Percentiles rank a stretch among this genome's conserved stretches.
Evolutionary conservation across 768 basidiomycete species (phyloP).

Genomic region (Mrakia hoshinonis): DNA sequence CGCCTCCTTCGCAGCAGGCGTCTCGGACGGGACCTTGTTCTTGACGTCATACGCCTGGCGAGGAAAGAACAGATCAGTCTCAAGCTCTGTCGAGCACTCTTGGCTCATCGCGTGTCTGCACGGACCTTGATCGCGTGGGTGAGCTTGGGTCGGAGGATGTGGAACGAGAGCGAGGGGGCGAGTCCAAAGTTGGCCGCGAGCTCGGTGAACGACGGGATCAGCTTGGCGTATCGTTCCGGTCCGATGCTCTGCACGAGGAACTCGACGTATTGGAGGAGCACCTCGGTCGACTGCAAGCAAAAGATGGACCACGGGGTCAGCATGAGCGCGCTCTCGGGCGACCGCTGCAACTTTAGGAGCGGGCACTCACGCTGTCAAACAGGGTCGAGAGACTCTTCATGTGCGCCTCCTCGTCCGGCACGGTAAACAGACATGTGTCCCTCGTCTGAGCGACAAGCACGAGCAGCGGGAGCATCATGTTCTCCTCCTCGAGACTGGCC

Average conservation of each 20-base stretch:
- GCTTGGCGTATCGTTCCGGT: slow-evolving; percentile 61
- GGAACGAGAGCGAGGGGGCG: slow-evolving; percentile 81
- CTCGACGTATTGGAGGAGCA: slow-evolving; percentile 84
- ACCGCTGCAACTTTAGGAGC: not conserved
- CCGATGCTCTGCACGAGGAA: slow-evolving; percentile 66
- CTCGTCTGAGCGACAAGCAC: slow-evolving; percentile 87
- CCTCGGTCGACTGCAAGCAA: slow-evolving; percentile 44
- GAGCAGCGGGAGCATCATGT: slow-evolving; percentile 75
- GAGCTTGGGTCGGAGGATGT: slow-evolving; percentile 65
- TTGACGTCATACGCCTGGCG: slow-evolving; percentile 9
- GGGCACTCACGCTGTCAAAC: slow-evolving; percentile 69
- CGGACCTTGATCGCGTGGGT: slow-evolving; percentile 31
- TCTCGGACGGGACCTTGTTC: slow-evolving; percentile 6
- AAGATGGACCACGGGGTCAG: not conserved
- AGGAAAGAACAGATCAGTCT: not conserved
- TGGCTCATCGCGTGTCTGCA: not conserved
- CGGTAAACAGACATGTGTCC: slow-evolving; percentile 69
- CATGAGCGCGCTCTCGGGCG: no score
- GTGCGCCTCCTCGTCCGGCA: slow-evolving; percentile 52
- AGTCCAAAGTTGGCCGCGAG: slow-evolving; percentile 70
- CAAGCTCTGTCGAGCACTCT: not conserved
- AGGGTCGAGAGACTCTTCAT: slow-evolving; percentile 77
- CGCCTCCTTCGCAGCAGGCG: slow-evolving; percentile 32
- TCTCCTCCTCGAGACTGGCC: slow-evolving; percentile 41
- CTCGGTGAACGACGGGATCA: slow-evolving; percentile 65